A percentile compares a stretch with the other conserved stretches of the same genome.
Conservation (phyloP, 305 asterid genomes). For the Rubia tinctorum region DNA sequence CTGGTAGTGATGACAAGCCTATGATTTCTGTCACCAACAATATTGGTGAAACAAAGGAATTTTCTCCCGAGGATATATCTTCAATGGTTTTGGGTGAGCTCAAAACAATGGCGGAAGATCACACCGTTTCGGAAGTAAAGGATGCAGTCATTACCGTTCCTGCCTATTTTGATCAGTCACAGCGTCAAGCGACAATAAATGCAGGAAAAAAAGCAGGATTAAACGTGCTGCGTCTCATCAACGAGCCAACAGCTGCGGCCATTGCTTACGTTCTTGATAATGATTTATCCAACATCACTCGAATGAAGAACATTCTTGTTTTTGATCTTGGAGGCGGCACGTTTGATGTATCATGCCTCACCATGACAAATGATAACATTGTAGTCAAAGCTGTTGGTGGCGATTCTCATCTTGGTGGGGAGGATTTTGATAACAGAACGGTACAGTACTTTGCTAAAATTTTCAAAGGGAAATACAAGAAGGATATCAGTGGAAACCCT, state of each 20-base stretch:
- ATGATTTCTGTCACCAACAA: slow-evolving; percentile 11
- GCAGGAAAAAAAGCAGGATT: slow-evolving; percentile 14
- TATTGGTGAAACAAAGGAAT: slow-evolving; percentile 13
- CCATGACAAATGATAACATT: neutral
- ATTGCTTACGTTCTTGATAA: slow-evolving; percentile 16
- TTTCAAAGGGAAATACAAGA: slow-evolving; percentile 18
- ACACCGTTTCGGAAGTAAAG: slow-evolving; percentile 8
- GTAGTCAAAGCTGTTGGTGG: neutral
- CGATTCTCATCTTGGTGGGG: slow-evolving; percentile 25
- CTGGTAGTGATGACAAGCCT: slow-evolving; percentile 13
- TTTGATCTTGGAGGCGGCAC: slow-evolving; percentile 17
- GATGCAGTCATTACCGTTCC: slow-evolving; percentile 25
- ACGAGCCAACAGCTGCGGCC: slow-evolving; percentile 25
- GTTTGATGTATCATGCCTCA: neutral
- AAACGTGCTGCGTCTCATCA: slow-evolving; percentile 11
- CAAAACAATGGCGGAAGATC: slow-evolving; percentile 7
- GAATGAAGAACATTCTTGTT: slow-evolving; percentile 14
- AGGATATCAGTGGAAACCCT: neutral
- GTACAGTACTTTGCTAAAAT: slow-evolving; percentile 17
- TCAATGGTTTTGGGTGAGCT: neutral
- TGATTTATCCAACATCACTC: neutral
- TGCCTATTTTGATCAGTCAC: slow-evolving; percentile 16
- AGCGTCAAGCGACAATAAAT: slow-evolving; percentile 17
- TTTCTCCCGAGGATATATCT: slow-evolving; percentile 8
- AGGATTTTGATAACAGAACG: slow-evolving; percentile 16